Conservation (phyloP, 2,329 filamentous ascomycete species). For the Shiraia sp. region DNA sequence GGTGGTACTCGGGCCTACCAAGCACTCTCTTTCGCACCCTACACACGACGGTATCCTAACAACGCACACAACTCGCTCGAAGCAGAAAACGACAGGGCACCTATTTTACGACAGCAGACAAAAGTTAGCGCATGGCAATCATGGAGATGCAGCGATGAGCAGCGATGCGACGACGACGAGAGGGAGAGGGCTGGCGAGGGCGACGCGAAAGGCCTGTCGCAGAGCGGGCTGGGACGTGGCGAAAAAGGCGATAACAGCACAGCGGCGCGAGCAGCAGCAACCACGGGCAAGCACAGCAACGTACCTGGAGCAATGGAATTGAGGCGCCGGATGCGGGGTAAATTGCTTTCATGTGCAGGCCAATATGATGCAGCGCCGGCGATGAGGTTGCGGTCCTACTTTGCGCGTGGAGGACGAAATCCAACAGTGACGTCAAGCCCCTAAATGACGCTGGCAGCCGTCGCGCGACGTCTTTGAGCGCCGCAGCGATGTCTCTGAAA, state of each 20-base stretch:
- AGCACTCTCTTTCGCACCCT: conserved; percentile 24
- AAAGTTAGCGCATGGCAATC: too few species aligned
- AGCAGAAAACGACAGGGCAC: too few species aligned
- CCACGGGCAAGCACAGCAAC: conserved; percentile 24
- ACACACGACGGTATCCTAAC: conserved; percentile 22
- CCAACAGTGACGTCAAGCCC: conserved; percentile 37
- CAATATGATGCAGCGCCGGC: conserved; percentile 19
- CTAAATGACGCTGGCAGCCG: conserved; percentile 22
- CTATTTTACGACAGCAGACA: too few species aligned
- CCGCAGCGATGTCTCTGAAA: conserved; percentile 14
- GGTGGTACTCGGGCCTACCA: conserved; percentile 31
- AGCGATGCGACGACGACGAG: conserved; percentile 17
- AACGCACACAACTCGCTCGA: conserved; percentile 18
- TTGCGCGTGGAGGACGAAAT: conserved; percentile 21
- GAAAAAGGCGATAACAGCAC: conserved; percentile 10
- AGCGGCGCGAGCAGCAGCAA: conserved; percentile 17
- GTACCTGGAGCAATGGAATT: conserved; percentile 30
- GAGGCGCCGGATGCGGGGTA: conserved; percentile 34
- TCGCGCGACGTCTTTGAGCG: conserved; percentile 13
- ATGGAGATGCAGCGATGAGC: conserved; percentile 6
- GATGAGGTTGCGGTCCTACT: conserved; percentile 21
- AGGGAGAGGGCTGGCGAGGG: conserved; percentile 12
- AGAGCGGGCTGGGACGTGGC: conserved; percentile 24
- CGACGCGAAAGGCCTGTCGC: too few species aligned
- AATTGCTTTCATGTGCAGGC: conserved; percentile 15